Base-by-base conservation (phyloP, 805 yeast species). In the Nakazawaea wickerhamii region DNA sequence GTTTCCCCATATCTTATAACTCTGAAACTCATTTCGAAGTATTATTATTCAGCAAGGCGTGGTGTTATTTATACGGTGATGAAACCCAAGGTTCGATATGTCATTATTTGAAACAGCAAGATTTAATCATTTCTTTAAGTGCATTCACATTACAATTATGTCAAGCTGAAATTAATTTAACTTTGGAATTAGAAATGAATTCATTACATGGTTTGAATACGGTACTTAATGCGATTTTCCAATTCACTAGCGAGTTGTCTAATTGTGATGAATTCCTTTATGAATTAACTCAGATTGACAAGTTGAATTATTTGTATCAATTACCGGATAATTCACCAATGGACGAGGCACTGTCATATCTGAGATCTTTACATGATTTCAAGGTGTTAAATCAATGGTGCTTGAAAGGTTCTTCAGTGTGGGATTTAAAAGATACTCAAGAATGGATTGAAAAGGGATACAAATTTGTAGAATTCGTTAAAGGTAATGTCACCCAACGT, bases 31-130 rank as follows among this genome's bases (percentile, higher is more conserved):
- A 21, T 13, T 15, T 9, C 7, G 7, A 11, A 14, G 23, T 23
- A 13, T 9, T 30, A 6, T 53, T 68, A 8, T 67, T 62, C 35
- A 59, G 63, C 23, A 57, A 58, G 9, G 55, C 70, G 3, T 78
- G 87, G 81, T 68, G 77, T 41, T 73, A 73, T 36, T 41, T 82
- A 0, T 59, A 81, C 38, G 91, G 91, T 1, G 80, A 78, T 55
- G 91, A 84, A 58, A 59, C 77, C 4, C 43, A 49, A 2, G 71
- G 71, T 0, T 74, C 87, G 0, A 53, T 83, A 5, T 70, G 71
- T 47, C 57, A 67, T 4, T 53, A 50, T 14, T 57, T 79, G 8
- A 61, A 60, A 17, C 38, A 46, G 4, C 53, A 50, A 30, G 69
- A 60, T 17, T 66, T 58, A 45, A 65, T 67, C 11, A 57, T 65